Evolutionary conservation across 495 filamentous ascomycete genomes (phyloP).

Genomic region (Aspergillus nanangensis): DNA sequence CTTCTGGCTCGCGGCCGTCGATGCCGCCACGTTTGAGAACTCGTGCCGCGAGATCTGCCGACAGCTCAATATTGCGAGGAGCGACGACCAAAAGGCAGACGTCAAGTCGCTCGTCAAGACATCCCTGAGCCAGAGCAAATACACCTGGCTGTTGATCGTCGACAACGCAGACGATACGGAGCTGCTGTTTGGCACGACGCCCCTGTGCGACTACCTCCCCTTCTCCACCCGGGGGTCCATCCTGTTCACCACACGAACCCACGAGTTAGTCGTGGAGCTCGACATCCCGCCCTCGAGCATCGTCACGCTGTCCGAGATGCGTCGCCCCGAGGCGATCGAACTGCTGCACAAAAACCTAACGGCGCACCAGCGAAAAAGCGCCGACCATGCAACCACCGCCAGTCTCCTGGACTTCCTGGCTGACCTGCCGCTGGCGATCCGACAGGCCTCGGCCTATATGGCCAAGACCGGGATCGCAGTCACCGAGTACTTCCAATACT

Average conservation of each 20-base stretch:
- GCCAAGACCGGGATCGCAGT: constrained; percentile 26
- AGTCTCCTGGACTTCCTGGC: constrained; percentile 35
- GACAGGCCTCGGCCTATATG: constrained; percentile 47
- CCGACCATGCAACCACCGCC: constrained; percentile 9
- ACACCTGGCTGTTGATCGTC: constrained; percentile 36
- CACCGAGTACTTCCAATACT: constrained; percentile 23
- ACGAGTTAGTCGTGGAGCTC: constrained; percentile 17
- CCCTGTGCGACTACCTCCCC: constrained; percentile 28
- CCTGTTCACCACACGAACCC: constrained; percentile 26
- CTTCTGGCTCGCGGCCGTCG: constrained; percentile 48
- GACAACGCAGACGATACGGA: constrained; percentile 40
- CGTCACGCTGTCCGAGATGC: constrained; percentile 14
- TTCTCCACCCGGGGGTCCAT: constrained; percentile 30
- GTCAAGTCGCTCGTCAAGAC: constrained; percentile 25
- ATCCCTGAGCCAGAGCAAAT: constrained; percentile 21
- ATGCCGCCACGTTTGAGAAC: too few species aligned
- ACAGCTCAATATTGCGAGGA: constrained; percentile 35
- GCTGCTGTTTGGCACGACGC: constrained; percentile 7
- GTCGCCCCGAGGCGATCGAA: constrained; percentile 10
- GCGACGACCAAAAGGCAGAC: constrained; percentile 27
- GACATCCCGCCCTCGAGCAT: too few species aligned
- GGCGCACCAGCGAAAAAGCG: constrained; percentile 12
- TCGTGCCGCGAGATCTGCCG: constrained; percentile 35
- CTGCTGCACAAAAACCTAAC: constrained; percentile 9
- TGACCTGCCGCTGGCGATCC: constrained; percentile 42